Evolutionary conservation across 257 asterid species (phyloP).

Genomic region (Cordia subcordata): DNA sequence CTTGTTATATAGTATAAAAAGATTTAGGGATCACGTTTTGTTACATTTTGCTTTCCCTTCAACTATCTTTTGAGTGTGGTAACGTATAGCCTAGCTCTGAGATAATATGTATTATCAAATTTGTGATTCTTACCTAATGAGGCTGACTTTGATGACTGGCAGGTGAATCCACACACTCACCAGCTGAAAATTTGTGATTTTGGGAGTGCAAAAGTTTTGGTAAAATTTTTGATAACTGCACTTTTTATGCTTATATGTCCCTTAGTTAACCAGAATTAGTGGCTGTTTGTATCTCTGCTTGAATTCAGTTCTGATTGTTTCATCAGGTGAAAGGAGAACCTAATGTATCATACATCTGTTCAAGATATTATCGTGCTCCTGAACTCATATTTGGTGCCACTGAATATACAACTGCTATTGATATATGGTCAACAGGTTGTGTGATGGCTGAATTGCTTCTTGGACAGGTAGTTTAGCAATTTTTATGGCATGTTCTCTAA

Average conservation of each 20-base stretch:
- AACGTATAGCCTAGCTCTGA: no score
- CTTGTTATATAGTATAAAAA: no score
- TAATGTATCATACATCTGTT: constrained; percentile 90
- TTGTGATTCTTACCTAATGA: constrained; percentile 9
- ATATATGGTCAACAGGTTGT: constrained; percentile 97
- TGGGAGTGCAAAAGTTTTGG: constrained; percentile 99
- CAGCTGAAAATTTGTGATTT: constrained; percentile 93
- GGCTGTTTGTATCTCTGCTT: constrained; percentile 9
- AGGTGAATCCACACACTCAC: constrained; percentile 98
- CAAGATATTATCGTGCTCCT: constrained; percentile 98
- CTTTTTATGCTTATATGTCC: not conserved
- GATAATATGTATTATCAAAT: not conserved
- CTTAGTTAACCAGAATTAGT: not conserved
- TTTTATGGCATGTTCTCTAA: not conserved
- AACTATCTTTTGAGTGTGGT: no score
- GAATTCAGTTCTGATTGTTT: constrained; percentile 19
- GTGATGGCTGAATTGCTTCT: constrained; percentile 98
- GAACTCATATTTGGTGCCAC: constrained; percentile 99
- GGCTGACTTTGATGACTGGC: constrained; percentile 31
- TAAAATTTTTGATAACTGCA: constrained; percentile 29
- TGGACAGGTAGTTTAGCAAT: constrained; percentile 60
- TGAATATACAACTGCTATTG: constrained; percentile 94
- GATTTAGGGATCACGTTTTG: no score
- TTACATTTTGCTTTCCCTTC: no score
- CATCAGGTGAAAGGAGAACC: constrained; percentile 96